Evolutionary conservation across 495 filamentous ascomycete species (phyloP), one percentile per base, ranked within the genome.

Genomic region (Apiosordaria backusii): DNA sequence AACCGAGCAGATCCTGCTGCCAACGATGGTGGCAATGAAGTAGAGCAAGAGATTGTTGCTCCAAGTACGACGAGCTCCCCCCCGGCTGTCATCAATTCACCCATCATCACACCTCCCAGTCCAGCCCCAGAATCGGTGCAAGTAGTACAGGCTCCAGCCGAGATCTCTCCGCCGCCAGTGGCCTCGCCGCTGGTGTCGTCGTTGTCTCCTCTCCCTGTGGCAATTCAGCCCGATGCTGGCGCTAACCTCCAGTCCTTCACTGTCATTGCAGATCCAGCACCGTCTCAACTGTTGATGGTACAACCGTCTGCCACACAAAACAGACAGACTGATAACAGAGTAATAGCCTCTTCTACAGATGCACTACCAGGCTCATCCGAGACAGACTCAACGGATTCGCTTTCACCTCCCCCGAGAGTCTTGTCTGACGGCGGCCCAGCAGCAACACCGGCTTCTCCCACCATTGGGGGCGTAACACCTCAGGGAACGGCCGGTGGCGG

Each of bases 11-110:
- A 64, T 50, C 61, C 65, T 9, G 58, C 52, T 25, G 59, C 54
- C 21, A 62, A 63, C 35, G 72, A 68, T 55, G 23, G 52, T 35
- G 67, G 63, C 58, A 65, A 45, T 45, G 35, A 45, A 45, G 35
- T 45, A 45, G 35, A 45, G 35, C 35, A 45, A 45, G 35, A 45
- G 35, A 45, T 45, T 45, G 35, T 45, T 45, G 35, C 71, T 68
- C 68, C 70, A 62, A 76, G 74, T 74, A 76, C 75, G 74, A 73
- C 76, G 52, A 76, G 68, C 68, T 72, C 71, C 69, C 63, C 72
- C 70, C 67, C 64, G 61, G 60, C 50, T 64, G 60, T 55, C 60
- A 65, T 54, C 65, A 68, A 29, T 35, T 60, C 59, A 50, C 67
- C 22, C 59, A 68, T 65, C 62, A 67, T 62, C 63, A 71, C 50